Evolutionary conservation across 306 rosid species (phyloP).

Genomic region (Dryas drummondii): DNA sequence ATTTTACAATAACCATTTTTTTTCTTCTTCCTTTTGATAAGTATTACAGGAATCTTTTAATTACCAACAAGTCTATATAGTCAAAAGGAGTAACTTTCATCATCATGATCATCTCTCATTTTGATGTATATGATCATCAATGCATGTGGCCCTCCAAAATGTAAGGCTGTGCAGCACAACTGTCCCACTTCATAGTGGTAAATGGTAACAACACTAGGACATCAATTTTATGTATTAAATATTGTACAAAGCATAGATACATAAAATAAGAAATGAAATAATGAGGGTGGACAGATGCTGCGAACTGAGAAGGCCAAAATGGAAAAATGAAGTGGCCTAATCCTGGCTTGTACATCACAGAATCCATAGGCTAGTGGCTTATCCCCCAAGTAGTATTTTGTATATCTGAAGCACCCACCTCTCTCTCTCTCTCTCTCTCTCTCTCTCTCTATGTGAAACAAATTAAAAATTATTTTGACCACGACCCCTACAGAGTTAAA

Average conservation of each 20-base stretch:
- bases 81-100: constrained; percentile 35
- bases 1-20: not conserved
- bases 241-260: not conserved
- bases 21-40: not conserved
- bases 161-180: constrained; percentile 26
- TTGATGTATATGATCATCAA: constrained; percentile 28
- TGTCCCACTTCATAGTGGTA: constrained; percentile 28
- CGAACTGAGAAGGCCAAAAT: constrained; percentile 7
- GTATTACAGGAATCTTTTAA: constrained; percentile 13
- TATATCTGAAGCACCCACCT: not conserved
- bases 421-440: not conserved
- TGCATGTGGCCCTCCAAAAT: constrained; percentile 43
- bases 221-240: not conserved
- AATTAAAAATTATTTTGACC: constrained; percentile 18
- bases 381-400: not conserved
- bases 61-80: constrained; percentile 21
- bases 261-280: not conserved
- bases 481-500: not conserved
- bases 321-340: not conserved
- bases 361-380: not conserved
- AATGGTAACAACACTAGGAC: constrained; percentile 16
- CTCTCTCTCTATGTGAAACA: not conserved
- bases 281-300: constrained; percentile 9
- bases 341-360: no score
- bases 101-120: constrained; percentile 27